These are phyloP conservation scores for Gautieria morchelliformis DNA, from an alignment of 768 basidiomycete species.

Conservation along the genomic window DNA sequence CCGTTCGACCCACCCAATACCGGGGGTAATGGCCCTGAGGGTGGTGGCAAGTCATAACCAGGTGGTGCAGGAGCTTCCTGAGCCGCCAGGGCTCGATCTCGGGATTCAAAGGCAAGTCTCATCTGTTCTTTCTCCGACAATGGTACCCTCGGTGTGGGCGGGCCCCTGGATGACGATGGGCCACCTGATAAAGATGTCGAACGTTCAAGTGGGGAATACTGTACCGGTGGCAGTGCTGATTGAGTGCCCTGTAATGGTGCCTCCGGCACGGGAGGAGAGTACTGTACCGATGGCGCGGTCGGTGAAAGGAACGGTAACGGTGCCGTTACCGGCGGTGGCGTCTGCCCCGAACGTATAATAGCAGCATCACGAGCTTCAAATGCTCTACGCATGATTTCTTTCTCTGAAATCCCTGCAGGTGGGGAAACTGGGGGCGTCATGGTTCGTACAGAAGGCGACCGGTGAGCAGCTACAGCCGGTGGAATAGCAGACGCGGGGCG, in stretches of 20 bases:
- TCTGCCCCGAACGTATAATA: conserved; percentile 9
- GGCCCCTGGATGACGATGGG: not conserved
- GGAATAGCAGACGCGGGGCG: not conserved
- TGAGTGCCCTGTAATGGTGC: no score
- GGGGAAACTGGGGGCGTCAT: conserved; percentile 14
- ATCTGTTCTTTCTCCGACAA: conserved; percentile 11
- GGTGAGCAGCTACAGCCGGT: conserved; percentile 16
- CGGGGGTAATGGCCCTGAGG: conserved; percentile 22
- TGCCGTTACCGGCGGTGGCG: conserved; percentile 18
- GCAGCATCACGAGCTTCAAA: conserved; percentile 11
- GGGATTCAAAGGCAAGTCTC: conserved; percentile 6
- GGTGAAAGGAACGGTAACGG: conserved; percentile 16
- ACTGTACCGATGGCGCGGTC: conserved; percentile 9
- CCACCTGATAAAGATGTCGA: not conserved
- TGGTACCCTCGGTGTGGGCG: not conserved
- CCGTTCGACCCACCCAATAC: conserved; percentile 12
- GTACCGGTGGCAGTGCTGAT: not conserved
- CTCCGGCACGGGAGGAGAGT: conserved; percentile 14
- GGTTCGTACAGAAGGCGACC: conserved; percentile 7
- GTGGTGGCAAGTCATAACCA: conserved; percentile 9
- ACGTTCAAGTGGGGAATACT: not conserved
- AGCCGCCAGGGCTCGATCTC: conserved; percentile 5
- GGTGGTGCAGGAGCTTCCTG: conserved; percentile 10
- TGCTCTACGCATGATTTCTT: conserved; percentile 12
- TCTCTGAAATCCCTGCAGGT: conserved; percentile 8